Evolutionary conservation across 31 red algal genomes (phyloP).

Genomic region (Odonthalia washingtoniensis): DNA sequence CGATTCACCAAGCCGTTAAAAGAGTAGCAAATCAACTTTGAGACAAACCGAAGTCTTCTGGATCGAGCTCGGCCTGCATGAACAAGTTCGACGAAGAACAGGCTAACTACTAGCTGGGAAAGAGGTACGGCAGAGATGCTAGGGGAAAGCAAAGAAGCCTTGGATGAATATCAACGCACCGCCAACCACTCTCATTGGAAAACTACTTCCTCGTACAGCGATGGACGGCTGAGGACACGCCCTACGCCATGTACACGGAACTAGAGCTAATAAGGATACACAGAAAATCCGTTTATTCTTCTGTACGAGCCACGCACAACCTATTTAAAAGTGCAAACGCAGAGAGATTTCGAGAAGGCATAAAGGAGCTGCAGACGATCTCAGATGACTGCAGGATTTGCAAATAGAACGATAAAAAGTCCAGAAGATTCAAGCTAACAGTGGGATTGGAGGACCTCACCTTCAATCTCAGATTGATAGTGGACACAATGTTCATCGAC

Average conservation of each 20-base stretch:
- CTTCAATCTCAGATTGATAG: neutral
- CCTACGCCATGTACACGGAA: conserved; percentile 24
- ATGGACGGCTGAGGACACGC: conserved; percentile 1
- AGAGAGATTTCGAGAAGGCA: neutral
- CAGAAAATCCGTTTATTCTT: conserved; percentile 10
- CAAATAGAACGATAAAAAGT: neutral
- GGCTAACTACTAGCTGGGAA: too few relatives aligned
- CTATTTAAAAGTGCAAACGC: conserved; percentile 39
- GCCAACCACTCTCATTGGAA: conserved; percentile 7
- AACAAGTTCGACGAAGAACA: too few relatives aligned
- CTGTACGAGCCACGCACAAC: conserved; percentile 24
- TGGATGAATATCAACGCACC: too few relatives aligned
- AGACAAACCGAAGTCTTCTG: too few relatives aligned
- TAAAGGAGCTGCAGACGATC: neutral
- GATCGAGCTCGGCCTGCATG: too few relatives aligned
- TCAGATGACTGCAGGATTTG: neutral
- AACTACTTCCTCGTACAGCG: conserved; percentile 21
- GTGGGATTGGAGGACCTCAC: neutral
- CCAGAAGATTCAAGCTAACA: conserved; percentile 2
- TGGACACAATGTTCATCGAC: neutral
- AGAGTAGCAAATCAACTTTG: too few relatives aligned
- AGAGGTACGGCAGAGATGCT: too few relatives aligned
- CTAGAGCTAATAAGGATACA: conserved; percentile 51
- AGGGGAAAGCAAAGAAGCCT: too few relatives aligned
- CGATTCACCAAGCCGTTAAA: too few relatives aligned